Conservation (phyloP, 768 basidiomycete genomes). For the Stropharia rugosoannulata region DNA sequence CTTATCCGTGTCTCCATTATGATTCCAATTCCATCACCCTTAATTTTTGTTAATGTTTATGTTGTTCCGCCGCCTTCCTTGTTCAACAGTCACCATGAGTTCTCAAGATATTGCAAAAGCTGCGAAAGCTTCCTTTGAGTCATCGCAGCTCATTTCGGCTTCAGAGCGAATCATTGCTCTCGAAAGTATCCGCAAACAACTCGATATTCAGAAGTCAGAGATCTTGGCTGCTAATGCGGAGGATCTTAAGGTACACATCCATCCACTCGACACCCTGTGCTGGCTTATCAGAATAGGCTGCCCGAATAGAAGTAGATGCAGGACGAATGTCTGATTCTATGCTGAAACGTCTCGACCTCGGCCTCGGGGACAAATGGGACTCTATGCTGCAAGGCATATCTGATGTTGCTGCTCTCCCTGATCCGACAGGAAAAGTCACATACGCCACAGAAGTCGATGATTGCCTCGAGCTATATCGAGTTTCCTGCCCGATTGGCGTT, state of each 20-base stretch:
- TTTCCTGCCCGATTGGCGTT: constrained; percentile 96
- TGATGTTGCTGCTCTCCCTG: constrained; percentile 83
- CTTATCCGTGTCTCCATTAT: constrained; percentile 18
- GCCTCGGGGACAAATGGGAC: constrained; percentile 85
- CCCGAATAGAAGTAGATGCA: constrained; percentile 72
- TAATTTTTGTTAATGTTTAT: constrained; percentile 2
- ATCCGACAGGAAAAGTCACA: constrained; percentile 83
- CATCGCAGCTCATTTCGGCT: constrained; percentile 76
- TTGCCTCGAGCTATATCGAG: constrained; percentile 83
- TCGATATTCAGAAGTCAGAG: constrained; percentile 60
- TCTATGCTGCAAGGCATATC: constrained; percentile 88
- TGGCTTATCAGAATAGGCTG: constrained; percentile 50
- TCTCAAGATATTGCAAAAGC: constrained; percentile 64
- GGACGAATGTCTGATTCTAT: constrained; percentile 84
- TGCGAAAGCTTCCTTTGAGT: constrained; percentile 84
- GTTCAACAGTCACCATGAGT: constrained; percentile 16
- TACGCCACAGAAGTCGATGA: constrained; percentile 93
- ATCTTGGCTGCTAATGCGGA: constrained; percentile 80
- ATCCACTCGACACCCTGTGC: neutral
- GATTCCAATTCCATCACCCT: neutral
- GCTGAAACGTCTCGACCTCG: constrained; percentile 82
- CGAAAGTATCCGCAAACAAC: constrained; percentile 61
- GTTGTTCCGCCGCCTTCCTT: neutral
- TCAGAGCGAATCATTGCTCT: constrained; percentile 73
- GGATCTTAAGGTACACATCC: constrained; percentile 66